Conservation (phyloP, 2,329 filamentous ascomycete genomes). For the Ceratocystis ficicola region DNA sequence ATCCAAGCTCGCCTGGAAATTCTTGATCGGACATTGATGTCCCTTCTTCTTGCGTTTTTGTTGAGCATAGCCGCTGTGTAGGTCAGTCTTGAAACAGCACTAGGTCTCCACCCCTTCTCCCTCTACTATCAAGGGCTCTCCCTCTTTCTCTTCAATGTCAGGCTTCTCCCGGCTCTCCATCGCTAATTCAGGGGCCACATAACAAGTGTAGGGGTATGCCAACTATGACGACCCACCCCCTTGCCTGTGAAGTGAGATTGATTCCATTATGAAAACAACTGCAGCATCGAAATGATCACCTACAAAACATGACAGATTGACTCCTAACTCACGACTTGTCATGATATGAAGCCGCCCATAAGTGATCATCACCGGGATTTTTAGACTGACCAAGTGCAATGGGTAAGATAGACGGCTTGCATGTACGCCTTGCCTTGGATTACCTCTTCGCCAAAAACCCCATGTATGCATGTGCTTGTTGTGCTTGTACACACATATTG, state of each 20-base stretch:
- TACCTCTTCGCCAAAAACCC: not conserved
- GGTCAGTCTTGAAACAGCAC: not conserved
- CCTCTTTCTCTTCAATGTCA: not conserved
- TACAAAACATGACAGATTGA: not conserved
- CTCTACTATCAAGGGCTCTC: not conserved
- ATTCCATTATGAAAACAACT: not conserved
- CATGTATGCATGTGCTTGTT: not conserved
- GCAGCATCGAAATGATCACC: not conserved
- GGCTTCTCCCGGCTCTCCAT: conserved; percentile 15
- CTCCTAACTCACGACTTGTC: not conserved
- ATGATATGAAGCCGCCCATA: not conserved
- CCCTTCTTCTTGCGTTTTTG: too few relatives aligned
- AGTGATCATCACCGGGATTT: not conserved
- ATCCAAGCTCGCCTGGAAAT: not conserved
- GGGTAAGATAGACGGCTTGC: too few relatives aligned
- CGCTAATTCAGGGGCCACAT: conserved; percentile 16
- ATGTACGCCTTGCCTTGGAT: not conserved
- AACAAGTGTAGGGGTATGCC: not conserved
- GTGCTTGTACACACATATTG: not conserved
- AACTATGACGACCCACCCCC: not conserved
- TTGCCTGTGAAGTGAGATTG: not conserved
- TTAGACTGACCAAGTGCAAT: not conserved
- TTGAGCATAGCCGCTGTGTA: too few relatives aligned
- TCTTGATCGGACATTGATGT: too few relatives aligned
- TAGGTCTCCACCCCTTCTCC: too few relatives aligned